Conservation (phyloP, 2,329 filamentous ascomycete genomes). For the Neonectria faginata region DNA sequence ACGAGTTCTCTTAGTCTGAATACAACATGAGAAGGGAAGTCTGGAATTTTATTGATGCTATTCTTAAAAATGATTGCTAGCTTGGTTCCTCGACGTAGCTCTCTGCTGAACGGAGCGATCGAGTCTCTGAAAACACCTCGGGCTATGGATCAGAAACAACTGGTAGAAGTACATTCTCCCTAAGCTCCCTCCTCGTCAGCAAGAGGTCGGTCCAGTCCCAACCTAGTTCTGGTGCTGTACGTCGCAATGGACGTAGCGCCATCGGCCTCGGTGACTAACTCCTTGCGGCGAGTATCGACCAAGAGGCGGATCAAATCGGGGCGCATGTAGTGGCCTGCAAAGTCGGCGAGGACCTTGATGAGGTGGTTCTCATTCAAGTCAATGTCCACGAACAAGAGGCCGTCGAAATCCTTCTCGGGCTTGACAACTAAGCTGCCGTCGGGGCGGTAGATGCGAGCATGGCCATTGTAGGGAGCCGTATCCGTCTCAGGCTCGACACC, state of each 20-base stretch:
- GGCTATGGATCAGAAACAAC: neutral
- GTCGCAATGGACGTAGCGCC: constrained; percentile 5
- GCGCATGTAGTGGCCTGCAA: constrained; percentile 52
- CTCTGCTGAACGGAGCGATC: too few species aligned
- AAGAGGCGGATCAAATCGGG: constrained; percentile 56
- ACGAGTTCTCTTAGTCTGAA: too few species aligned
- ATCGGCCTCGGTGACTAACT: constrained; percentile 20
- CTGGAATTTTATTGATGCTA: neutral
- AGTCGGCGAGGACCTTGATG: constrained; percentile 50
- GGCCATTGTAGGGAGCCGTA: constrained; percentile 39
- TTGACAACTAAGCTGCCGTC: constrained; percentile 42
- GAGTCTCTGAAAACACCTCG: neutral
- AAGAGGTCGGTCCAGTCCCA: constrained; percentile 20
- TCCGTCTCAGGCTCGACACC: constrained; percentile 44
- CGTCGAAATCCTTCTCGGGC: constrained; percentile 53
- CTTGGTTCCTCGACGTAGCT: neutral
- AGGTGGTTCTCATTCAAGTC: constrained; percentile 54
- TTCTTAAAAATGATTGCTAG: neutral
- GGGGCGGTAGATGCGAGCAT: constrained; percentile 43
- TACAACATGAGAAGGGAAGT: neutral
- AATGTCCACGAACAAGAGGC: constrained; percentile 63
- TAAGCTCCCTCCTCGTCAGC: constrained; percentile 19
- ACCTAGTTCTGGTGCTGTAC: constrained; percentile 18
- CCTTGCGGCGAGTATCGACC: constrained; percentile 38
- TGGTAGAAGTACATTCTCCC: neutral